Evolutionary conservation across 495 filamentous ascomycete genomes (phyloP).

Genomic region (Aspergillus bridgeri): DNA sequence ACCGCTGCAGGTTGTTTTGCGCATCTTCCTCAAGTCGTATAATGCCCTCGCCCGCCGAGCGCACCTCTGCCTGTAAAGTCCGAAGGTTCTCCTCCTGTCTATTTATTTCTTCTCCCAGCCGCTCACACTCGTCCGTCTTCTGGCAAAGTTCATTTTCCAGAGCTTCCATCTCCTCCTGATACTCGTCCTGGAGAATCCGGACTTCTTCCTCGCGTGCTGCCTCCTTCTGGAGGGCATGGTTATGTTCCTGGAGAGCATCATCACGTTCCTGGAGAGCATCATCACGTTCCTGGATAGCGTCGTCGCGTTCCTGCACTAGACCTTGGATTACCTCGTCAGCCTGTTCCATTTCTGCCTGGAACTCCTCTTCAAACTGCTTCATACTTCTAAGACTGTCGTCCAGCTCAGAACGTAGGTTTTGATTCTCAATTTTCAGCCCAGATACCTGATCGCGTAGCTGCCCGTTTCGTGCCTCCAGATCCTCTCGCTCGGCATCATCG

Average conservation of each 20-base stretch:
- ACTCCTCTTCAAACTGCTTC: conserved; percentile 59
- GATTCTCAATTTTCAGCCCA: conserved; percentile 77
- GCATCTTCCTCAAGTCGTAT: conserved; percentile 85
- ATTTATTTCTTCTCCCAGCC: conserved; percentile 57
- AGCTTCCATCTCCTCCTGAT: conserved; percentile 77
- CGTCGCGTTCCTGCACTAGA: conserved; percentile 84
- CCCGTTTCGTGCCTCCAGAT: conserved; percentile 76
- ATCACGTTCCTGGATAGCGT: conserved; percentile 75
- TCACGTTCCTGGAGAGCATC: conserved; percentile 50
- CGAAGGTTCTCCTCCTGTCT: conserved; percentile 70
- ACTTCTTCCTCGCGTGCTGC: neutral
- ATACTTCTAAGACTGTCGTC: conserved; percentile 64
- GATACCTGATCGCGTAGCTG: conserved; percentile 84
- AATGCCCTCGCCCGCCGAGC: conserved; percentile 79
- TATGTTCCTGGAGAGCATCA: neutral
- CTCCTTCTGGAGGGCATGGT: too few relatives aligned
- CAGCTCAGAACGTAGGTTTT: conserved; percentile 72
- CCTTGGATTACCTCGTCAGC: conserved; percentile 74
- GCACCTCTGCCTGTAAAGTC: conserved; percentile 84
- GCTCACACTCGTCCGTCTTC: conserved; percentile 66
- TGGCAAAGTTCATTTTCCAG: conserved; percentile 76
- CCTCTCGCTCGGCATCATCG: conserved; percentile 80
- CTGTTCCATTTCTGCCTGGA: conserved; percentile 73
- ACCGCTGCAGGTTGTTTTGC: conserved; percentile 59
- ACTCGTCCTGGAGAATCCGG: conserved; percentile 72